Percentiles rank a stretch among this genome's conserved stretches.
phyloP scores from a whole-genome alignment of 2,329 filamentous ascomycete genomes.

The Coniochaeta ligniaria region DNA sequence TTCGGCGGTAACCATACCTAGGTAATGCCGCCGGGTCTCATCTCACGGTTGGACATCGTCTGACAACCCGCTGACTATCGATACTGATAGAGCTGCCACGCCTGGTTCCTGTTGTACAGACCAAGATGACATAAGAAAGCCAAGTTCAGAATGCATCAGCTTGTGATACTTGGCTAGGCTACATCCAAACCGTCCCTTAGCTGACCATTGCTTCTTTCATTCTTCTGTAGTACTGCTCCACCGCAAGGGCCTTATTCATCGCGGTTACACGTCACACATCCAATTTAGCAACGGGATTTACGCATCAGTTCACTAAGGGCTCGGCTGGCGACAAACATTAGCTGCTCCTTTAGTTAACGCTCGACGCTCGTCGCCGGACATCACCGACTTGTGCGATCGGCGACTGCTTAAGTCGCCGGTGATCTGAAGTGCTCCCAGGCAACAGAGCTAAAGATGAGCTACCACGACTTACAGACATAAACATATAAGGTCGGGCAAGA shows the following conservation, averaged over 20 bases:
- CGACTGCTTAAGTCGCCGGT: background rate
- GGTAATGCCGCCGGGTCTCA: background rate
- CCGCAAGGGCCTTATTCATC: background rate
- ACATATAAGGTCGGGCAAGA: background rate
- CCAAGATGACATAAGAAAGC: background rate
- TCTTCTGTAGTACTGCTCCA: background rate
- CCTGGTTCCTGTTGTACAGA: background rate
- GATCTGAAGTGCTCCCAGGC: background rate
- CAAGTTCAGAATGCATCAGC: background rate
- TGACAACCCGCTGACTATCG: background rate
- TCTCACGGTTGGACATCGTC: background rate
- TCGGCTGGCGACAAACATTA: too few relatives aligned
- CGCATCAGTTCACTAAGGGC: too few relatives aligned
- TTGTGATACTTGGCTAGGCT: background rate
- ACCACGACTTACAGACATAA: background rate
- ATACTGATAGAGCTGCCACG: background rate
- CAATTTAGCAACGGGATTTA: background rate
- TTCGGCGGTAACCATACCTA: background rate
- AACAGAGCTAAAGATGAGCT: background rate
- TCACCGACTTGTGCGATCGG: background rate
- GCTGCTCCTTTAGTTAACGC: too few relatives aligned
- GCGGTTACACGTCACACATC: background rate
- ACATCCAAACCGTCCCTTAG: background rate
- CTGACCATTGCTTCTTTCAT: background rate
- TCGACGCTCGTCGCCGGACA: background rate